Percentiles rank a stretch among this genome's conserved stretches.
phyloP scores from a whole-genome alignment of 139 green algal genomes.

The Chlamydomonas sphaeroides region DNA sequence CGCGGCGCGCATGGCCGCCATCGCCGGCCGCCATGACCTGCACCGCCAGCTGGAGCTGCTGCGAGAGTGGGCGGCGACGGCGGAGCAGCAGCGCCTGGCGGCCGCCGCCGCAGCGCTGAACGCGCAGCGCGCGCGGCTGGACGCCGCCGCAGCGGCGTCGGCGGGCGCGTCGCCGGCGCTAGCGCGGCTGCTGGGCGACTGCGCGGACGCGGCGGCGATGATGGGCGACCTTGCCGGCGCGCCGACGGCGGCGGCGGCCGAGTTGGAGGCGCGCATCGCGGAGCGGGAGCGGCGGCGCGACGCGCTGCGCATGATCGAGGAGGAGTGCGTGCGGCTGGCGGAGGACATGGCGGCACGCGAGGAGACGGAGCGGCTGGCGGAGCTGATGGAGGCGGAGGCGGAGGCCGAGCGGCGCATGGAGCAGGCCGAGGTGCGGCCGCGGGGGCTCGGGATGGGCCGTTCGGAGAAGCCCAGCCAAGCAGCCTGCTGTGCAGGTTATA shows the following conservation, averaged over 20 bases:
- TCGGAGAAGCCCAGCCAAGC: too few species aligned
- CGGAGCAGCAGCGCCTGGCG: slow-evolving; percentile 6
- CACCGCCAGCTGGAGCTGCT: neutral
- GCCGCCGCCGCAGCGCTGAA: neutral
- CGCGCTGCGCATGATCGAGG: slow-evolving; percentile 34
- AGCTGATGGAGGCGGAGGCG: slow-evolving; percentile 29
- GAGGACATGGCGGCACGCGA: slow-evolving; percentile 29
- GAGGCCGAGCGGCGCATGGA: slow-evolving; percentile 22
- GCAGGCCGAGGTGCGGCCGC: neutral
- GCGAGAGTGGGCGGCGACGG: neutral
- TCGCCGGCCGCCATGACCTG: neutral
- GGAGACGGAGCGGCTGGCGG: slow-evolving; percentile 33
- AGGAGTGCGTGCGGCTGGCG: slow-evolving; percentile 32
- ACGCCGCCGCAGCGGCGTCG: neutral
- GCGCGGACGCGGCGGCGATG: neutral
- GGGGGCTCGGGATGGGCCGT: neutral
- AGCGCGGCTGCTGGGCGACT: neutral
- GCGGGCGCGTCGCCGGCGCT: neutral
- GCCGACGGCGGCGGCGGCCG: neutral
- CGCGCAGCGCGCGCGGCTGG: neutral
- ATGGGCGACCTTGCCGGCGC: neutral
- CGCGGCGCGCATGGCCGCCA: neutral
- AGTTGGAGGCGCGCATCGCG: neutral
- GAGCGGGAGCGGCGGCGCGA: slow-evolving; percentile 22
- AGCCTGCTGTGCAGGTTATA: too few species aligned